A percentile compares a stretch with the other conserved stretches of the same genome.
phyloP scores from a whole-genome alignment of 2,329 filamentous ascomycete genomes.

The Scedosporium dehoogii region DNA sequence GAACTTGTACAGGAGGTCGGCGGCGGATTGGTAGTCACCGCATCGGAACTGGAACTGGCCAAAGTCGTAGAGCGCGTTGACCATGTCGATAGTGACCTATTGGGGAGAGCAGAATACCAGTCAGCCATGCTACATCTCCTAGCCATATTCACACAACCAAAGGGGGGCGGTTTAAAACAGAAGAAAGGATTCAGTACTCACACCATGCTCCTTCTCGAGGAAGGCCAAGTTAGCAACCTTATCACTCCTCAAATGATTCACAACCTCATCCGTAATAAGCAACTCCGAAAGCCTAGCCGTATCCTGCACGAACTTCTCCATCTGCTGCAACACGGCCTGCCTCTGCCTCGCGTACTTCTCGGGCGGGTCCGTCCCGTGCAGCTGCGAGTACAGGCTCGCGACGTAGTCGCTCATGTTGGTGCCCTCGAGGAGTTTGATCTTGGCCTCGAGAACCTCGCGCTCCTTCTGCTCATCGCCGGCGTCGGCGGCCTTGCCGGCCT shows the following conservation, averaged over 20 bases:
- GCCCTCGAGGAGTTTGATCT: constrained; percentile 88
- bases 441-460: constrained; percentile 69
- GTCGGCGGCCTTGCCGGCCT: constrained; percentile 72
- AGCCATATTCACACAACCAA: background rate
- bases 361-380: constrained; percentile 70
- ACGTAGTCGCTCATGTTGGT: constrained; percentile 99
- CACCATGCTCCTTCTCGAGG: constrained; percentile 90
- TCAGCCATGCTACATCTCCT: background rate
- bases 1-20: constrained; percentile 94
- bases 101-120: background rate
- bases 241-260: constrained; percentile 84
- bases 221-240: constrained; percentile 99
- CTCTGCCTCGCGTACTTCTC: constrained; percentile 82
- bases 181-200: constrained; percentile 29
- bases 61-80: constrained; percentile 90
- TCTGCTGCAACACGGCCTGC: constrained; percentile 73
- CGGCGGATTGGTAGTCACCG: constrained; percentile 81
- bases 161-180: background rate
- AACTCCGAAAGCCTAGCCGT: constrained; percentile 83
- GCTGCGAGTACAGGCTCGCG: constrained; percentile 79
- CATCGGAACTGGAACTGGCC: constrained; percentile 98
- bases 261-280: constrained; percentile 78
- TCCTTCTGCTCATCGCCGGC: constrained; percentile 48
- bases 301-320: constrained; percentile 78
- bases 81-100: constrained; percentile 84